Evolutionary conservation across 208 protist genomes (phyloP), one percentile per base, ranked within the genome.

Genomic region (Phytomonas sp.): DNA sequence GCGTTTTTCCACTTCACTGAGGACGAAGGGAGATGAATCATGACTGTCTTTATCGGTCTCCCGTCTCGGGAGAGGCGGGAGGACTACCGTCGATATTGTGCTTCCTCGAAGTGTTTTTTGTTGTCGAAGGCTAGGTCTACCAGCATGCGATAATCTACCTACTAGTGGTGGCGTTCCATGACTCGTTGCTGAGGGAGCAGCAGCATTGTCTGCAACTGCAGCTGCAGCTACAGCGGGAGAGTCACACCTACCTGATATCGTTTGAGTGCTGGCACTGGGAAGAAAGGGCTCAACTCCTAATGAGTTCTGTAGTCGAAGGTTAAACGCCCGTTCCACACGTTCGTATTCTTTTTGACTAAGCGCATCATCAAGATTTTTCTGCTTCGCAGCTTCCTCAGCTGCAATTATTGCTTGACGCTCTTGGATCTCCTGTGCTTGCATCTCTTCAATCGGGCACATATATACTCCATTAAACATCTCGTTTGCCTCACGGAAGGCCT

Each of bases 1-100:
- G 9, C 85, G 85, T 63, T 62, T 17, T 74, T 91, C 82, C 53
- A 94, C 86, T 11, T 81, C 82, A 3, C 82, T 78, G 8, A 91
- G 31, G 0, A 62, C 60, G 65, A 94, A 94, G 29, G 77, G 78
- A 6, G 76, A 62, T 51, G 40, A 17, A 51, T 51, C 40, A 23
- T 51, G 9, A 51, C 9, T 23, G 13, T 51, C 40, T 2, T 51
- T 51, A 23, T 20, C 40, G 40, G 40, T 51, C 40, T 51, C 40
- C 13, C 13, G 40, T 51, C 13, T 51, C 4, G 13, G 4, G 20
- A 51, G 13, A 20, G 1, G 20, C 20, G 40, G 40, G 9, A 51
- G 40, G 13, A 17, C 40, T 51, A 17, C 4, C 40, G 40, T 51
- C 40, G 40, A 51, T 51, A 2, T 15, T 23, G 13, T 6, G 13